Percentiles rank a stretch among this genome's conserved stretches.
phyloP scores from a whole-genome alignment of 2,329 filamentous ascomycete genomes.

The Alternaria postmessia region DNA sequence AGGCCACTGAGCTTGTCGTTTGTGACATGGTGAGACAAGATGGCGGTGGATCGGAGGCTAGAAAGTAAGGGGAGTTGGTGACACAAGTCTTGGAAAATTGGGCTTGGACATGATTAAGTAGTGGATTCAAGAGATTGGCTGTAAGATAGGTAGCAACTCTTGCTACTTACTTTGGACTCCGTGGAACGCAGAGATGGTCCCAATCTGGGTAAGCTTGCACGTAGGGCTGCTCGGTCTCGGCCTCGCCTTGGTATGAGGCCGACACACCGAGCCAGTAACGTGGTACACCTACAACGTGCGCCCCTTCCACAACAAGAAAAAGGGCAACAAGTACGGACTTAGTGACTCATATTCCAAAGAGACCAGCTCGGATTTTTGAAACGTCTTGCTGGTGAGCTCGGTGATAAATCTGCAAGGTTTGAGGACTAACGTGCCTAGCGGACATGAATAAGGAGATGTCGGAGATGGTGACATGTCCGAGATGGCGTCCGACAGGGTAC shows the following conservation, averaged over 20 bases:
- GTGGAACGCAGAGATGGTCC: background rate
- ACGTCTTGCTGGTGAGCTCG: background rate
- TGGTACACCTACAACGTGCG: background rate
- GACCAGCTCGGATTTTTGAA: background rate
- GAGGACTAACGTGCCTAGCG: background rate
- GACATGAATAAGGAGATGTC: background rate
- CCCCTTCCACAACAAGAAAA: background rate
- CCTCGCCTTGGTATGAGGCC: slow-evolving; percentile 2
- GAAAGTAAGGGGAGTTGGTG: background rate
- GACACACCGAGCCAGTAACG: slow-evolving; percentile 4
- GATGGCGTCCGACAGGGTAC: background rate
- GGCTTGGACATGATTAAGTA: slow-evolving; percentile 1
- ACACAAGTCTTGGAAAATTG: background rate
- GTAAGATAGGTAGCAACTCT: background rate
- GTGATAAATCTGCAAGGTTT: background rate
- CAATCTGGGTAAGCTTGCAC: background rate
- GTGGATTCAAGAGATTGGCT: background rate
- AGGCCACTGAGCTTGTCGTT: slow-evolving; percentile 21
- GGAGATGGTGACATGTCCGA: slow-evolving; percentile 2
- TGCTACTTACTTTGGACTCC: background rate
- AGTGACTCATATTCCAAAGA: background rate
- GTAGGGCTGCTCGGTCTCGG: slow-evolving; percentile 3
- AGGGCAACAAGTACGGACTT: background rate
- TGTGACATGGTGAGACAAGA: slow-evolving; percentile 18
- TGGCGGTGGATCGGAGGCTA: background rate